These are phyloP conservation scores for Picocystis sp. DNA, from an alignment of 163 green algal genomes.

Conservation along the genomic window DNA sequence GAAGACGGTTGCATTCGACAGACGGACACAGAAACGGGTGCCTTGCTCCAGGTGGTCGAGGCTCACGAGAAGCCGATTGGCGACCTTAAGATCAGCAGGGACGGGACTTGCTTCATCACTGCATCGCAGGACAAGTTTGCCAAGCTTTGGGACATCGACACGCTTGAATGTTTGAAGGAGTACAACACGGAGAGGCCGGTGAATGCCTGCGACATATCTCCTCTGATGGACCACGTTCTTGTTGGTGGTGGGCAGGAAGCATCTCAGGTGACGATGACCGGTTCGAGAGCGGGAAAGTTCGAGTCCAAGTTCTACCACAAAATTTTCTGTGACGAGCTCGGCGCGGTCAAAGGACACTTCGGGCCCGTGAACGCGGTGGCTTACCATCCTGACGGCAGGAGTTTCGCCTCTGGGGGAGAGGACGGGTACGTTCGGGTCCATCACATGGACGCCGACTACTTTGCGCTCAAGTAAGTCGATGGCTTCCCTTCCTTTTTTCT, in stretches of 20 bases:
- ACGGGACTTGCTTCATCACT: slow-evolving; percentile 84
- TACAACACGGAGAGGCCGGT: slow-evolving; percentile 76
- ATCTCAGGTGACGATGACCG: slow-evolving; percentile 80
- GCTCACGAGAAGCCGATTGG: slow-evolving; percentile 28
- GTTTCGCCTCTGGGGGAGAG: slow-evolving; percentile 83
- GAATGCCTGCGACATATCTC: slow-evolving; percentile 79
- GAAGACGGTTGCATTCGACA: slow-evolving; percentile 52
- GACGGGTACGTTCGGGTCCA: slow-evolving; percentile 95
- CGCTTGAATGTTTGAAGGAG: slow-evolving; percentile 68
- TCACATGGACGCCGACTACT: slow-evolving; percentile 84
- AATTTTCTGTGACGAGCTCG: slow-evolving; percentile 89
- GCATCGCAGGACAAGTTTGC: slow-evolving; percentile 78
- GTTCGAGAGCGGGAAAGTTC: slow-evolving; percentile 73
- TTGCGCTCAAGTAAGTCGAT: slow-evolving; percentile 32
- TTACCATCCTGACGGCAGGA: slow-evolving; percentile 75
- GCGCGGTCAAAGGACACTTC: slow-evolving; percentile 86
- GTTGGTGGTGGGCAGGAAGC: slow-evolving; percentile 86
- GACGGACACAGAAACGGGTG: slow-evolving; percentile 40
- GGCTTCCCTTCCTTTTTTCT: too few relatives aligned
- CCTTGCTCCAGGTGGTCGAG: slow-evolving; percentile 19
- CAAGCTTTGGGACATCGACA: slow-evolving; percentile 59
- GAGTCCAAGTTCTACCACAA: slow-evolving; percentile 96
- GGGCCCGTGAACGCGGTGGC: slow-evolving; percentile 91
- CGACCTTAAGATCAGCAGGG: slow-evolving; percentile 20
- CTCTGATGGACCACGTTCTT: slow-evolving; percentile 87